Percentiles rank a stretch among this genome's conserved stretches.
Evolutionary conservation across 139 green algal species (phyloP).

Genomic region (Ettlia oleoabundans): DNA sequence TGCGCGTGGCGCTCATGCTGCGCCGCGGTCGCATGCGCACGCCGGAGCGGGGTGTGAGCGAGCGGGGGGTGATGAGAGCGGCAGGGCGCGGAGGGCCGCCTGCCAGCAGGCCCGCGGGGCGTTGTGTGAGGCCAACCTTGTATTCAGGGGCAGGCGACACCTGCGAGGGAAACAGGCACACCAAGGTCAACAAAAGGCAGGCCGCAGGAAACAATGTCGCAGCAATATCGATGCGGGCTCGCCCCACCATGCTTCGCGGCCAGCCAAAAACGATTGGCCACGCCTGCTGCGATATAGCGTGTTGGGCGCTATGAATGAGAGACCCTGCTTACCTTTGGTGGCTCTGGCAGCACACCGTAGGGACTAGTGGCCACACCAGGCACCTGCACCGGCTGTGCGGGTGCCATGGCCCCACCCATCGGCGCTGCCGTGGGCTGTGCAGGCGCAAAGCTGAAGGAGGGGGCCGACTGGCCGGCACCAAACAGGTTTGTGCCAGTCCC

Average conservation of each 20-base stretch:
- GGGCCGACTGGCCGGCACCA: conserved; percentile 51
- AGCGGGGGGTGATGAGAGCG: conserved; percentile 58
- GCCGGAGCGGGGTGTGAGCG: conserved; percentile 67
- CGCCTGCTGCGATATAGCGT: too few species aligned
- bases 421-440: background rate
- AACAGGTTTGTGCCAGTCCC: conserved; percentile 38
- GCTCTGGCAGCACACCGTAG: conserved; percentile 57
- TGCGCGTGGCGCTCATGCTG: conserved; percentile 21
- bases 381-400: conserved; percentile 21
- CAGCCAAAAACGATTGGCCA: too few species aligned
- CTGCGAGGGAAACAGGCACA: background rate
- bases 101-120: conserved; percentile 38
- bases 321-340: conserved; percentile 40
- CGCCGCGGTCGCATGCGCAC: conserved; percentile 49
- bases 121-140: conserved; percentile 74
- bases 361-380: conserved; percentile 46
- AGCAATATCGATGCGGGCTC: background rate
- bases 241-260: too few species aligned
- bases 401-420: conserved; percentile 4
- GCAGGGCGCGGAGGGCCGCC: conserved; percentile 35
- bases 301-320: too few species aligned
- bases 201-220: background rate
- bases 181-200: background rate
- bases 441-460: conserved; percentile 29
- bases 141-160: conserved; percentile 30